Conservation (phyloP, 2,329 filamentous ascomycete genomes). For the Cladobotryum mycophilum region DNA sequence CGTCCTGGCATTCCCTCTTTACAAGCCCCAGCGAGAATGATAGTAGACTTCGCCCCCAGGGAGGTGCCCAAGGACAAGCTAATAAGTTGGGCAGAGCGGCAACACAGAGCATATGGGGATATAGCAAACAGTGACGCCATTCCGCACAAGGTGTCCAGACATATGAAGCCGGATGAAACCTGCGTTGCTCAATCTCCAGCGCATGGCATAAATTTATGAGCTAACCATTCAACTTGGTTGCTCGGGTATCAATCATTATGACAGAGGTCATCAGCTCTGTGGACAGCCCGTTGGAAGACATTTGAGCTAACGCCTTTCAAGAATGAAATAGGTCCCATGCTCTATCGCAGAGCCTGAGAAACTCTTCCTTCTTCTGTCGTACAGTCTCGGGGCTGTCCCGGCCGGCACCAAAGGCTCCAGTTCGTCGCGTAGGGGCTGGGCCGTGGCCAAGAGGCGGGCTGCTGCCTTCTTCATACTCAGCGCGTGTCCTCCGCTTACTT, state of each 20-base stretch:
- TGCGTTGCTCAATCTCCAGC: too few species aligned
- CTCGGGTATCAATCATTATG: neutral
- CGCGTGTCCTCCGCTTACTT: constrained; percentile 69
- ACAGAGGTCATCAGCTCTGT: neutral
- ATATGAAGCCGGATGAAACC: too few species aligned
- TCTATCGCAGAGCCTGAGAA: constrained; percentile 74
- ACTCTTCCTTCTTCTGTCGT: constrained; percentile 85
- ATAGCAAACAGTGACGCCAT: too few species aligned
- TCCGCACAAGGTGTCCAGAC: neutral
- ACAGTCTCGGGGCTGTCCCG: constrained; percentile 78
- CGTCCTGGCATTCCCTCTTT: constrained; percentile 1
- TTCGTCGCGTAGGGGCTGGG: constrained; percentile 51
- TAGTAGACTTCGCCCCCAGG: neutral
- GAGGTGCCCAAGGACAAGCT: neutral
- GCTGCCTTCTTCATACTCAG: constrained; percentile 89
- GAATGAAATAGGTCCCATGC: constrained; percentile 98
- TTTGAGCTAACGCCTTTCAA: constrained; percentile 35
- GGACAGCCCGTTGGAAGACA: too few species aligned
- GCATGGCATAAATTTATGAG: neutral
- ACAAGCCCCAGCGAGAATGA: neutral
- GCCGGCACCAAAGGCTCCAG: constrained; percentile 71
- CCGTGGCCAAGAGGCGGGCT: constrained; percentile 79
- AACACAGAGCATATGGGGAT: too few species aligned
- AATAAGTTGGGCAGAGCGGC: too few species aligned
- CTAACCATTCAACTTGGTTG: neutral